Evolutionary conservation across 169 alveolate genomes (phyloP).

Genomic region (Miamiensis avidus): DNA sequence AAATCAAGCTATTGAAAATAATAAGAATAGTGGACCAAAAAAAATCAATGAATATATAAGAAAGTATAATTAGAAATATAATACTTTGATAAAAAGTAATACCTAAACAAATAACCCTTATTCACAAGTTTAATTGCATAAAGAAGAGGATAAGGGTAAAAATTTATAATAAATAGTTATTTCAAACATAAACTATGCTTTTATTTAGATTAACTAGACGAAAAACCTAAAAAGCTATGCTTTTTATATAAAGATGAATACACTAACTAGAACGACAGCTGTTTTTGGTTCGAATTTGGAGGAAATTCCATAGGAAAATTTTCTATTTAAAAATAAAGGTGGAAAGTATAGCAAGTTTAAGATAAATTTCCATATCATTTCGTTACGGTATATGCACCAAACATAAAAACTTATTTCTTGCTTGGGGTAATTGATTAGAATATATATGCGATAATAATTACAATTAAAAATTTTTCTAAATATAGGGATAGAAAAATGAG

Average conservation of each 20-base stretch:
- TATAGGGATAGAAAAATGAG: constrained; percentile 40
- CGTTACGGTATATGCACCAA: constrained; percentile 61
- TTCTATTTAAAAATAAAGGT: constrained; percentile 58
- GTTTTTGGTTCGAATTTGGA: constrained; percentile 86
- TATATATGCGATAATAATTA: too few species aligned
- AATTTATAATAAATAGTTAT: too few species aligned
- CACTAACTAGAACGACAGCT: constrained; percentile 40
- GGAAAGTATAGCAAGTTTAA: constrained; percentile 75
- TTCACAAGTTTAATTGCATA: too few species aligned
- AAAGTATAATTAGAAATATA: constrained; percentile 39
- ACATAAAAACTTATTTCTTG: constrained; percentile 49
- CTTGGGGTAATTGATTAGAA: constrained; percentile 30
- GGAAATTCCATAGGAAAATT: constrained; percentile 80
- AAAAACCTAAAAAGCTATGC: too few species aligned
- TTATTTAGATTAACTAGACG: too few species aligned
- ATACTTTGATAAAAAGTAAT: constrained; percentile 38
- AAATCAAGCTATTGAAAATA: constrained; percentile 51
- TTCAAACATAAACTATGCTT: too few species aligned
- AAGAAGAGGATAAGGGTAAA: too few species aligned
- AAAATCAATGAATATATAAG: constrained; percentile 44
- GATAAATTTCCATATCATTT: constrained; percentile 75
- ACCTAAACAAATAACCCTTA: neutral
- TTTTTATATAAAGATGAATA: constrained; percentile 7
- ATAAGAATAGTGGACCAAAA: constrained; percentile 35
- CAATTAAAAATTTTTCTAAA: neutral